phyloP scores from a whole-genome alignment of 805 yeast genomes.

The Zygosaccharomyces bisporus region DNA sequence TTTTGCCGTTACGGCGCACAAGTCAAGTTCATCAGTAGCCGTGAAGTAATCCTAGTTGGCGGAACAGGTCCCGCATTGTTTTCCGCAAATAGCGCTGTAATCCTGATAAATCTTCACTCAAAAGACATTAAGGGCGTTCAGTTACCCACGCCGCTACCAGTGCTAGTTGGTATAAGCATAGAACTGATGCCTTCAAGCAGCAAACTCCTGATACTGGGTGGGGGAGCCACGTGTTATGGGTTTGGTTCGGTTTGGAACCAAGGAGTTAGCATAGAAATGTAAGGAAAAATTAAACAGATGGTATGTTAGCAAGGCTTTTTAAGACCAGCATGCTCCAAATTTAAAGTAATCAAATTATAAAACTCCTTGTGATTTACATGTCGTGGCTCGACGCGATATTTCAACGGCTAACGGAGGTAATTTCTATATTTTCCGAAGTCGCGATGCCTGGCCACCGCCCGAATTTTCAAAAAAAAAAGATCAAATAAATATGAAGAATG shows the following conservation, averaged over 20 bases:
- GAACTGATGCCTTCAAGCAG: constrained; percentile 29
- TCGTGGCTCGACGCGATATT: not conserved
- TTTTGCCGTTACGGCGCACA: constrained; percentile 51
- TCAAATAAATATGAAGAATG: not conserved
- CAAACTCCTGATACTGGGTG: constrained; percentile 44
- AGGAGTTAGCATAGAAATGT: constrained; percentile 10
- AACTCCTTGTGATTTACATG: too few species aligned
- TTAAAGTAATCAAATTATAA: too few species aligned
- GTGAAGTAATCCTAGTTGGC: constrained; percentile 48
- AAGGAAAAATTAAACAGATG: too few species aligned
- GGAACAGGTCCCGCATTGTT: constrained; percentile 48
- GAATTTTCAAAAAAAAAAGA: not conserved
- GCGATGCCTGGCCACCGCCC: constrained; percentile 2
- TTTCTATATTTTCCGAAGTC: constrained; percentile 2
- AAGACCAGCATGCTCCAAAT: not conserved
- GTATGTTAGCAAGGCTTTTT: too few species aligned
- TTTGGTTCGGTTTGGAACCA: constrained; percentile 60
- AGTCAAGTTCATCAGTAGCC: constrained; percentile 30
- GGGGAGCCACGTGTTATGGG: constrained; percentile 81
- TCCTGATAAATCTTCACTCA: constrained; percentile 34
- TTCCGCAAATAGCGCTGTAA: constrained; percentile 37
- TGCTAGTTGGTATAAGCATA: constrained; percentile 52
- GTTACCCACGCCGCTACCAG: constrained; percentile 38
- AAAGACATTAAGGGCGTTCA: constrained; percentile 25
- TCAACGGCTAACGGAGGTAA: constrained; percentile 1